Base-by-base conservation (phyloP, 805 yeast species). In the Candida vartiovaarae region DNA sequence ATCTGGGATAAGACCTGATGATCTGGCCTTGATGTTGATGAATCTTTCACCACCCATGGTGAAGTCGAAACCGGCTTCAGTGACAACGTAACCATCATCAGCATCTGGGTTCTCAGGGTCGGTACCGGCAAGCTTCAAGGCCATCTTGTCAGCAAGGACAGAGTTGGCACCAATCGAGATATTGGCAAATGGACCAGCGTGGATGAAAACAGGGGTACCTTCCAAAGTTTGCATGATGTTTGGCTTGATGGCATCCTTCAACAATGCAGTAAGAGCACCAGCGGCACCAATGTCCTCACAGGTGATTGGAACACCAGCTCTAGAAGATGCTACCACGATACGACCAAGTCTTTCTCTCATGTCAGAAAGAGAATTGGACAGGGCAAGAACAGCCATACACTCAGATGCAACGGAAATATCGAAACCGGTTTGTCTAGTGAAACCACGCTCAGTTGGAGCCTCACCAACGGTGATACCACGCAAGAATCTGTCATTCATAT, bases 21-120 rank as follows among this genome's bases (percentile, higher is more conserved):
- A 74, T 60, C 93, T 75, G 62, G 90, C 82, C 64, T 84, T 84
- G 67, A 84, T 84, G 65, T 84, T 83, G 63, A 82, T 71, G 65
- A 84, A 84, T 66, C 95, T 72, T 69, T 84, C 95, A 63, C 95
- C 95, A 61, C 95, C 95, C 95, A 84, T 84, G 41, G 93, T 84
- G 72, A 84, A 84, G 65, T 84, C 95, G 67, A 84, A 84, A 49
- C 95, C 95, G 20, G 95, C 95, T 64, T 84, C 95, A 39, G 95
- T 84, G 42, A 84, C 83, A 48, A 84, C 95, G 55, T 76, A 84
- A 49, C 95, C 93, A 52, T 74, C 74, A 55, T 74, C 74, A 39
- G 66, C 75, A 43, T 70, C 67, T 38, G 67, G 68, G 20, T 15
- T 15, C 20, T 15, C 20, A n/a, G 75, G 62, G 11, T 75, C 70